Evolutionary conservation across 805 yeast species (phyloP).

Genomic region (Yamadazyma sp.): DNA sequence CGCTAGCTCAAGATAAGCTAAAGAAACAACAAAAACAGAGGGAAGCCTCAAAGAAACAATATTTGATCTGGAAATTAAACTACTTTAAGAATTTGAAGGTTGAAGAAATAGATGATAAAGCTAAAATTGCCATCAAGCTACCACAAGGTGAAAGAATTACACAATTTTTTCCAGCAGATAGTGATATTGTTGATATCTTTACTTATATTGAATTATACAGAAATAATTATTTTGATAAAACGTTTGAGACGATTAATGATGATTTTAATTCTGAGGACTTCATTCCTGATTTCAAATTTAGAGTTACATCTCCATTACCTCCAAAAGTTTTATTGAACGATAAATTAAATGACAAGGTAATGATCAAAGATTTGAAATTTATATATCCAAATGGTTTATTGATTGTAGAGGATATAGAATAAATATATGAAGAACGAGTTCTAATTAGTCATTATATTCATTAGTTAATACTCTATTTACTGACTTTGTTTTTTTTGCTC

Average conservation of each 20-base stretch:
- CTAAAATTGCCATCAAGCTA: slow-evolving; percentile 70
- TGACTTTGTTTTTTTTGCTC: slow-evolving; percentile 46
- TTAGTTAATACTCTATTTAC: slow-evolving; percentile 27
- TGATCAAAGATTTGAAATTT: slow-evolving; percentile 59
- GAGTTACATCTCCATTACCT: slow-evolving; percentile 35
- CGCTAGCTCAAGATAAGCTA: slow-evolving; percentile 64
- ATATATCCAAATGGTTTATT: slow-evolving; percentile 49
- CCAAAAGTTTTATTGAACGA: slow-evolving; percentile 33
- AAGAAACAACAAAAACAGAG: slow-evolving; percentile 32
- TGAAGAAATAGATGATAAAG: slow-evolving; percentile 21
- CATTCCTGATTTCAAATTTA: slow-evolving; percentile 26
- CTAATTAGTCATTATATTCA: too few relatives aligned
- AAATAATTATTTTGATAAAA: slow-evolving; percentile 40
- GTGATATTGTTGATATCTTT: slow-evolving; percentile 29
- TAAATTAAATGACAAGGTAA: slow-evolving; percentile 26
- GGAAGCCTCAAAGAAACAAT: slow-evolving; percentile 36
- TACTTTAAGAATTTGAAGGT: slow-evolving; percentile 19
- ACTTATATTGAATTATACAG: slow-evolving; percentile 30
- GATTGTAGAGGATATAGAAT: slow-evolving; percentile 48
- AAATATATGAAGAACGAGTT: not conserved
- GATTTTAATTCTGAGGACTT: slow-evolving; percentile 20
- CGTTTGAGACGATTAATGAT: slow-evolving; percentile 20
- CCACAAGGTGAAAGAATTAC: slow-evolving; percentile 58
- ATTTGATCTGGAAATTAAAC: slow-evolving; percentile 24
- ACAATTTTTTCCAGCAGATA: slow-evolving; percentile 27